Conservation (phyloP, 441 rosid species). For the Manihot esculenta region DNA sequence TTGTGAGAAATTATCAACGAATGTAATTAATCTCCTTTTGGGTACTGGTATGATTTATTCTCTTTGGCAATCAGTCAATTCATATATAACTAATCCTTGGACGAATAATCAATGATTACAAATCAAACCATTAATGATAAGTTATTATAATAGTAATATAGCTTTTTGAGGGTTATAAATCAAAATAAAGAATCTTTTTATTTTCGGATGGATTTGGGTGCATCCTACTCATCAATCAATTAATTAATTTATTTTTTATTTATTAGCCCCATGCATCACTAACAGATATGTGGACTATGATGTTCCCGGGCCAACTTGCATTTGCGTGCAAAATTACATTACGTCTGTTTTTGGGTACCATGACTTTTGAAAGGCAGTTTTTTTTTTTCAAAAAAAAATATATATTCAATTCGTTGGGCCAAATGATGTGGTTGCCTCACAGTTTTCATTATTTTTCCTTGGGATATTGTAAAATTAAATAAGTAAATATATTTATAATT, state of each 20-base stretch:
- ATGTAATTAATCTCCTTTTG: background rate
- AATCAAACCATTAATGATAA: background rate
- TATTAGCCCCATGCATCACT: background rate
- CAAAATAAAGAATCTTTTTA: background rate
- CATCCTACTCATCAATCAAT: no score
- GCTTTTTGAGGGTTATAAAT: background rate
- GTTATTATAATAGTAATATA: background rate
- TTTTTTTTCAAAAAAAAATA: no score
- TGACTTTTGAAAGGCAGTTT: background rate
- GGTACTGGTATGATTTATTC: background rate
- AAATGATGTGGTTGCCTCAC: background rate
- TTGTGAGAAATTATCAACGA: background rate
- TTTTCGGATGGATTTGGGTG: background rate
- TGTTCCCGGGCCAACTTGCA: background rate
- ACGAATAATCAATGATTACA: background rate
- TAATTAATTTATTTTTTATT: background rate
- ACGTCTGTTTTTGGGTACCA: conserved; percentile 11
- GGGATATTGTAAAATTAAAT: background rate
- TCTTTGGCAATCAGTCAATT: background rate
- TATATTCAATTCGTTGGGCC: background rate
- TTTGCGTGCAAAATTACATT: conserved; percentile 1
- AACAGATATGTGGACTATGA: background rate
- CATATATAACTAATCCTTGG: background rate
- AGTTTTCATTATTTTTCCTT: background rate
- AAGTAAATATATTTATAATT: no score